Evolutionary conservation across 495 filamentous ascomycete genomes (phyloP).

Genomic region (Penicillium riverlandense): DNA sequence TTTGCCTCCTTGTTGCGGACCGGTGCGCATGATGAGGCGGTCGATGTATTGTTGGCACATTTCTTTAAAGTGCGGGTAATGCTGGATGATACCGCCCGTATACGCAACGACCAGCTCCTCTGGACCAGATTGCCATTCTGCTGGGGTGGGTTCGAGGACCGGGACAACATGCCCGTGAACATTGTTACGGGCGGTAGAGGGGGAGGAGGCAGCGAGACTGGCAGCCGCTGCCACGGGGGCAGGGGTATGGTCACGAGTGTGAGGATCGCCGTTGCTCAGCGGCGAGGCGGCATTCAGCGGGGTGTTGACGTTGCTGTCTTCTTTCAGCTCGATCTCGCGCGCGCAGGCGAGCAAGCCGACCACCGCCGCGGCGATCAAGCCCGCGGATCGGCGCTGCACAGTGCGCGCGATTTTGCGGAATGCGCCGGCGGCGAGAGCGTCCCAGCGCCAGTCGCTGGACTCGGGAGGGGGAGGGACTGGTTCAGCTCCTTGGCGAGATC

Average conservation of each 20-base stretch:
- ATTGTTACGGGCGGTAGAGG: constrained; percentile 6
- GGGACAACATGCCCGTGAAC: constrained; percentile 37
- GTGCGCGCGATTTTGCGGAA: constrained; percentile 55
- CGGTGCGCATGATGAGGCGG: constrained; percentile 51
- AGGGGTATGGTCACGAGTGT: not conserved
- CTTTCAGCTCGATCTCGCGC: constrained; percentile 51
- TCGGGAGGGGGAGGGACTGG: constrained; percentile 45
- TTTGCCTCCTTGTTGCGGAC: constrained; percentile 45
- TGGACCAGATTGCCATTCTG: constrained; percentile 40
- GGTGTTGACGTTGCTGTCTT: constrained; percentile 33
- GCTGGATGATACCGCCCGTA: constrained; percentile 70
- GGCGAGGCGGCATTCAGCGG: constrained; percentile 27
- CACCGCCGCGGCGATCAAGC: constrained; percentile 63
- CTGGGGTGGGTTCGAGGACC: constrained; percentile 28
- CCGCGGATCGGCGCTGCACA: constrained; percentile 62
- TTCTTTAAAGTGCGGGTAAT: constrained; percentile 65
- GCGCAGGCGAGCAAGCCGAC: constrained; percentile 61
- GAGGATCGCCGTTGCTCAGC: constrained; percentile 16
- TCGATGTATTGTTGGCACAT: constrained; percentile 64
- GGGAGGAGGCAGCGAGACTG: not conserved
- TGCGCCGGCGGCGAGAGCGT: constrained; percentile 42
- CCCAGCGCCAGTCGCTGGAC: constrained; percentile 50
- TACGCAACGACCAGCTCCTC: constrained; percentile 69
- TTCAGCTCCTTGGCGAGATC: constrained; percentile 45
- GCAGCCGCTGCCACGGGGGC: constrained; percentile 5